These are phyloP conservation scores for Bruguiera gymnorhiza DNA, from an alignment of 345 rosid genomes.

Conservation along the genomic window DNA sequence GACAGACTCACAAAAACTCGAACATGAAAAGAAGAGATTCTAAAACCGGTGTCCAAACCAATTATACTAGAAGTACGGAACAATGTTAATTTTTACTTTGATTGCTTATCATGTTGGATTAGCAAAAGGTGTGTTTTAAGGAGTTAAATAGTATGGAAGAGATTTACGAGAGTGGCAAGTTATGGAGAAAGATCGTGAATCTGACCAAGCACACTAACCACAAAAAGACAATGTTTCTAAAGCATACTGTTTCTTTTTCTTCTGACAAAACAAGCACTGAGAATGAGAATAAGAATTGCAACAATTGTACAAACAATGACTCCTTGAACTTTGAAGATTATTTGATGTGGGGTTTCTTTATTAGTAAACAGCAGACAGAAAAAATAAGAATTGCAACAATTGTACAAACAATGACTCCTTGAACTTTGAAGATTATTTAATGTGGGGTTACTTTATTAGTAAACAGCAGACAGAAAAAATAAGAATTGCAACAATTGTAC, in stretches of 20 bases:
- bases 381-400: background rate
- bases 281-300: background rate
- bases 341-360: too few relatives aligned
- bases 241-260: background rate
- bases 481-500: background rate
- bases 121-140: slow-evolving; percentile 6
- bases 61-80: background rate
- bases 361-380: too few relatives aligned
- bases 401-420: too few relatives aligned
- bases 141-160: background rate
- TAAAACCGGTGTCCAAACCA: background rate
- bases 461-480: too few relatives aligned
- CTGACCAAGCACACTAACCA: slow-evolving; percentile 19
- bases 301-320: background rate
- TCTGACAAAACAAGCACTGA: background rate
- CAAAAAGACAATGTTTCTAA: background rate
- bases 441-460: too few relatives aligned
- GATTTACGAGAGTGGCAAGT: background rate
- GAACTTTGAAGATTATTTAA: too few relatives aligned
- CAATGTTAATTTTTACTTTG: background rate
- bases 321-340: too few relatives aligned
- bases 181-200: slow-evolving; percentile 11
- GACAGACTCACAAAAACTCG: too few relatives aligned
- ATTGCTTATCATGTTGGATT: slow-evolving; percentile 20
- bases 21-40: background rate